Evolutionary conservation across 2,329 filamentous ascomycete genomes (phyloP), one percentile per base, ranked within the genome.

Genomic region (Zasmidium cellare): DNA sequence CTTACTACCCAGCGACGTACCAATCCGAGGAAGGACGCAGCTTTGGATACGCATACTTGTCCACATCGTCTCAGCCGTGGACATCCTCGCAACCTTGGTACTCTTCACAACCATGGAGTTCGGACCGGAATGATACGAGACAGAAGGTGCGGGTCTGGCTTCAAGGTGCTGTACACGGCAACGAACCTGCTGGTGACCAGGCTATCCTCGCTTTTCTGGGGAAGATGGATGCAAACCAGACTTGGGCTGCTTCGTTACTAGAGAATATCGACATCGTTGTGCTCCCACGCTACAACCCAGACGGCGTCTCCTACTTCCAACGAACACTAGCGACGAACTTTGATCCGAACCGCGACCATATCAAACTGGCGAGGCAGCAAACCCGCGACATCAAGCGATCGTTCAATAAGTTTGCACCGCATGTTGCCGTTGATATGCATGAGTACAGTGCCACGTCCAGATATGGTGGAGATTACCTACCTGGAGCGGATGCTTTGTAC

Each of bases 171-270:
- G 69, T 74, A 1, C 74, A 75, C 38, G 73, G 74, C 3, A 73
- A 75, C 51, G 74, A 75, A 56, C 72, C 74, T 6, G 73, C 70
- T 9, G 74, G 72, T 9, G 72, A 75, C 50, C 70, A 75, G 56
- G 70, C 72, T 0, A 63, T 69, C 11, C 63, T 74, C 9, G 73
- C 74, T 0, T 59, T 75, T 1, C 66, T 76, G 0, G 74, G 73
- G 7, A 71, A 70, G 20, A 67, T 76, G 61, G 66, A 71, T 55
- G 65, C 65, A 9, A 67, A 75, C 49, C 67, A 67, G 23, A 58
- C 63, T 2, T 74, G 69, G 71, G 67, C 72, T 3, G 57, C 65
- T 5, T 61, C 58, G 2, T 66, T 75, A 18, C 66, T 76, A 2
- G 62, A 69, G 6, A 66, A 66, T 18, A 61, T 73, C 53, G 72